A percentile compares a stretch with the other conserved stretches of the same genome.
Evolutionary conservation across 257 asterid species (phyloP).

Genomic region (Knoxia roxburghii): DNA sequence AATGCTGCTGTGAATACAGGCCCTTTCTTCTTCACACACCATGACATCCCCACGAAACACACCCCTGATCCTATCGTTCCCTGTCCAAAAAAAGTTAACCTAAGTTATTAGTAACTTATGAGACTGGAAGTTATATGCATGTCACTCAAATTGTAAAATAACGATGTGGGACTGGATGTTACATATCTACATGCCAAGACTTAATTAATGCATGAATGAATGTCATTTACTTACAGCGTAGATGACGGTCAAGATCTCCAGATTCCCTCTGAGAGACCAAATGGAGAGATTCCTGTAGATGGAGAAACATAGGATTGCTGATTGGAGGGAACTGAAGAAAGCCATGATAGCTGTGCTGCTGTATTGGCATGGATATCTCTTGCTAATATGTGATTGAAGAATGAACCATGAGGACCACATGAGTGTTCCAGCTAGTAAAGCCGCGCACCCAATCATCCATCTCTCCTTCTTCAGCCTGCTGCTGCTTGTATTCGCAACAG

Average conservation of each 20-base stretch:
- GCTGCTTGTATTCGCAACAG: no score
- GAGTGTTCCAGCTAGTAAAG: slow-evolving; percentile 57
- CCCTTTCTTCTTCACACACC: slow-evolving; percentile 81
- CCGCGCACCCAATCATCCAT: slow-evolving; percentile 54
- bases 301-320: slow-evolving; percentile 40
- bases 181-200: no score
- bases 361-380: slow-evolving; percentile 62
- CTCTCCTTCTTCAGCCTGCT: slow-evolving; percentile 25
- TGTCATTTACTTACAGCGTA: slow-evolving; percentile 54
- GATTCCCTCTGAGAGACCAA: slow-evolving; percentile 43
- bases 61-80: slow-evolving; percentile 76
- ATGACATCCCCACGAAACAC: slow-evolving; percentile 75
- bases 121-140: no score
- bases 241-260: slow-evolving; percentile 39
- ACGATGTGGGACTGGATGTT: no score
- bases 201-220: no score
- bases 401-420: slow-evolving; percentile 77
- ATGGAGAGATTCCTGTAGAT: slow-evolving; percentile 37
- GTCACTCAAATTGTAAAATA: no score
- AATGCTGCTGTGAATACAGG: slow-evolving; percentile 74
- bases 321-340: slow-evolving; percentile 58
- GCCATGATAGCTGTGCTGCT: slow-evolving; percentile 70
- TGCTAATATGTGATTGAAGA: slow-evolving; percentile 46
- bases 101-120: no score
- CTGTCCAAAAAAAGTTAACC: slow-evolving; percentile 21